A percentile compares a stretch with the other conserved stretches of the same genome.
These are phyloP conservation scores for Paracorniculantispora psalliotae DNA, from an alignment of 2,329 filamentous ascomycete genomes.

Conservation along the genomic window DNA sequence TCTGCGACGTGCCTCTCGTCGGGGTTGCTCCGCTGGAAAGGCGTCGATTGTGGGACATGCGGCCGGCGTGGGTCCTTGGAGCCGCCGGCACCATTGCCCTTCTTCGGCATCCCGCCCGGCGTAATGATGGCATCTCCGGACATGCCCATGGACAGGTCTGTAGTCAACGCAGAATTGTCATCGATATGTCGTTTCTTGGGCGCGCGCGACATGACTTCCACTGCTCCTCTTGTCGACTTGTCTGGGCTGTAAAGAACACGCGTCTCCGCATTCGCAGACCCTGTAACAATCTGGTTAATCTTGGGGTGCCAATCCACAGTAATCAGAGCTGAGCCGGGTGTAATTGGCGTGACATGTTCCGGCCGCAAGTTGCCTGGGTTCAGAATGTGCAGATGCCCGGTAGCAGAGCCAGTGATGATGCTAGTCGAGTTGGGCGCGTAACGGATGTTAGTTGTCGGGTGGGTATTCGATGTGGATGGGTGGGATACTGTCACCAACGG, in stretches of 20 bases:
- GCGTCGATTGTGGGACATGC: constrained; percentile 78
- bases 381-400: constrained; percentile 84
- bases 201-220: constrained; percentile 84
- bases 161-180: constrained; percentile 82
- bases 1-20: constrained; percentile 86
- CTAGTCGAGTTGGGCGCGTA: constrained; percentile 81
- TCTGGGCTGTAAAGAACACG: constrained; percentile 86
- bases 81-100: constrained; percentile 71
- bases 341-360: constrained; percentile 85
- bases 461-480: constrained; percentile 76
- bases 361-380: constrained; percentile 86
- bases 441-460: constrained; percentile 77
- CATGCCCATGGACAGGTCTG: constrained; percentile 74
- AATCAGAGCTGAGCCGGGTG: constrained; percentile 75
- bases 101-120: constrained; percentile 55
- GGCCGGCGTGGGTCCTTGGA: constrained; percentile 76
- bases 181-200: constrained; percentile 95
- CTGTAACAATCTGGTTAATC: constrained; percentile 93
- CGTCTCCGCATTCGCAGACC: constrained; percentile 84
- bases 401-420: constrained; percentile 83
- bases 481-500: constrained; percentile 78
- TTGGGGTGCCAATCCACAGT: constrained; percentile 88
- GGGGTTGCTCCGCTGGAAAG: constrained; percentile 84
- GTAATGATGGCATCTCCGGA: constrained; percentile 78
- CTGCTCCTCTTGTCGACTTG: constrained; percentile 75